Percentiles rank a stretch among this genome's conserved stretches.
phyloP scores from a whole-genome alignment of 176 grass and related monocot genomes.

The Melocanna baccifera region DNA sequence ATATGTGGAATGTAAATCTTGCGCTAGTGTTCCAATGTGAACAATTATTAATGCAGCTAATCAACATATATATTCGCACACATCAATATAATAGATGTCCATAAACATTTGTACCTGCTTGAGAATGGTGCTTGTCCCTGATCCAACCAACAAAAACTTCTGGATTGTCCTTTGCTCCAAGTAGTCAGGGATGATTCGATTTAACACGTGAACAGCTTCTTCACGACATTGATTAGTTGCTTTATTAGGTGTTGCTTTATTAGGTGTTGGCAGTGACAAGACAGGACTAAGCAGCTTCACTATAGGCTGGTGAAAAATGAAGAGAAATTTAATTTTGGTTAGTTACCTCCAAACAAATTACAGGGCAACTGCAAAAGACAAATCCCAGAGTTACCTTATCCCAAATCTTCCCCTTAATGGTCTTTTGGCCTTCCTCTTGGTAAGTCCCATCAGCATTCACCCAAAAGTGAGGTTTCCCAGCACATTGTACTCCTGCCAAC shows the following conservation, averaged over 20 bases:
- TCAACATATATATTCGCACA: not conserved
- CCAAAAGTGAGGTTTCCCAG: constrained; percentile 99
- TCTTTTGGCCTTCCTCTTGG: constrained; percentile 97
- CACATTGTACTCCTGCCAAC: constrained; percentile 97
- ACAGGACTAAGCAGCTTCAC: constrained; percentile 88
- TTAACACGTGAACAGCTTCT: constrained; percentile 46
- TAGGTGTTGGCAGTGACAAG: constrained; percentile 82
- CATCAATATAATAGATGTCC: not conserved
- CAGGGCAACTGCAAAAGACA: not conserved
- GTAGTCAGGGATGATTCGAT: constrained; percentile 53
- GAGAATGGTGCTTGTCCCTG: constrained; percentile 89
- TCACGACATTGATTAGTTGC: constrained; percentile 42
- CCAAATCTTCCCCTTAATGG: constrained; percentile 88
- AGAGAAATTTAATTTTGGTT: constrained; percentile 20
- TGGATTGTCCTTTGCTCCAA: constrained; percentile 57
- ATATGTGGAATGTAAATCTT: constrained; percentile 14
- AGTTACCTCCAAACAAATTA: constrained; percentile 7
- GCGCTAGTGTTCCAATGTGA: not conserved
- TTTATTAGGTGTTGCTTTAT: constrained; percentile 67
- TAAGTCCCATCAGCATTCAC: constrained; percentile 94
- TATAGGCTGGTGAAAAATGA: constrained; percentile 59
- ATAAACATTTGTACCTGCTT: constrained; percentile 67
- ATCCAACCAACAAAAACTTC: constrained; percentile 81
- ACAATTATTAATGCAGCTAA: constrained; percentile 4
- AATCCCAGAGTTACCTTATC: constrained; percentile 62